Conservation (phyloP, 2,329 filamentous ascomycete genomes). For the Coniella vitis region DNA sequence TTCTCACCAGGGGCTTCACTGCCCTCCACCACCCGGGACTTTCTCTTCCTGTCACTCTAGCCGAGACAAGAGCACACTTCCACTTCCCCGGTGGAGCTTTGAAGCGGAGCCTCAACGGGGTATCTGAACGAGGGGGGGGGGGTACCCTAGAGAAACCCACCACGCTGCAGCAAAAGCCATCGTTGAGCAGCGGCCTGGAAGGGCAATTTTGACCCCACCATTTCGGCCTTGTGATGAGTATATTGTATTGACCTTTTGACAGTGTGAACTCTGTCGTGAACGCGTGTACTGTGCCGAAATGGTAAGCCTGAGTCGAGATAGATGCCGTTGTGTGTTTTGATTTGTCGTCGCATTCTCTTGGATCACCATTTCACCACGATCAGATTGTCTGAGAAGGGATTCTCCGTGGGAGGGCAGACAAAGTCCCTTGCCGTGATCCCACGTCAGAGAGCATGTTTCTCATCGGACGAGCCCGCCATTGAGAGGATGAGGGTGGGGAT, state of each 20-base stretch:
- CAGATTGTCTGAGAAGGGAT: slow-evolving; percentile 1
- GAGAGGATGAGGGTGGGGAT: no score
- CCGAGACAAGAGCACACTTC: slow-evolving; percentile 5
- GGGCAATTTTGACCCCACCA: no score
- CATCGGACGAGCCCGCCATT: background rate
- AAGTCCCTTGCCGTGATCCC: background rate
- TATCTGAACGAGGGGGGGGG: background rate
- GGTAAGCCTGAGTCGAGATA: no score
- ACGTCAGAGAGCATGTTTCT: background rate
- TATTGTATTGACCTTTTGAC: background rate
- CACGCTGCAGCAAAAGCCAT: background rate
- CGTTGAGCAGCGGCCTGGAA: no score
- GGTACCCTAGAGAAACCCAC: background rate
- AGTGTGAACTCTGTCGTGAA: no score
- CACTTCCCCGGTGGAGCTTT: background rate
- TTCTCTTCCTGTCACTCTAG: slow-evolving; percentile 8
- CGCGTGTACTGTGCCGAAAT: no score
- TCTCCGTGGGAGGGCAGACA: no score
- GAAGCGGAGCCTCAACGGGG: background rate
- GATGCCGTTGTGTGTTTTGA: no score
- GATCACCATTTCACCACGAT: slow-evolving; percentile 1
- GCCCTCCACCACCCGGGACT: no score
- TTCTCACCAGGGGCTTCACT: no score
- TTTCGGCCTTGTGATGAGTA: no score
- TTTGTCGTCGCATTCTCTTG: no score